Evolutionary conservation across 108 stramenopile species (phyloP), one percentile per base, ranked within the genome.

Genomic region (Thalassiosira profunda): DNA sequence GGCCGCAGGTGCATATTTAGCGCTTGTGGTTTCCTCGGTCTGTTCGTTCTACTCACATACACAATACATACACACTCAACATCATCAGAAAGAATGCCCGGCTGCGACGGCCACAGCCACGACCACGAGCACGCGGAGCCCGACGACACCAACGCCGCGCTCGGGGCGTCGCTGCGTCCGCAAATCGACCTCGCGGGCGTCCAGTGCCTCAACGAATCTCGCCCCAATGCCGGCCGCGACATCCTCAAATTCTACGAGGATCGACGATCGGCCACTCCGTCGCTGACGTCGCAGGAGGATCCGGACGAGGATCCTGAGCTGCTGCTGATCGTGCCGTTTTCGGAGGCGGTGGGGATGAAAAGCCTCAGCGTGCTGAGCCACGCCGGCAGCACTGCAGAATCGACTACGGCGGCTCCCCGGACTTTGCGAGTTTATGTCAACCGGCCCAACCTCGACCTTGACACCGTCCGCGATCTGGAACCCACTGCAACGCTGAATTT

Each of bases 161-260:
- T 91, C 35, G 93, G 90, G 0, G 59, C 85, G 9, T 84, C 80
- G 21, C 78, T 95, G 12, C 87, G 86, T 10, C 86, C 85, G 11
- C 83, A 80, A 56, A 81, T 95, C 42, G 89, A 95, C 59, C 58
- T 90, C 33, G 53, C 57, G 23, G 61, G 60, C 37, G 89, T 92
- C 23, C 74, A n/a, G 6, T 95, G 94, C 41, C 74, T 92, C 44
- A 95, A 95, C 58, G 94, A 92, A 81, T 84, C 86, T 35, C 45
- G 61, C 11, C 70, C 69, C 1, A 76, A 79, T 41, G 44, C 82
- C 9, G 87, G 89, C 4, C 62, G 76, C 5, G 41, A 57, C 34
- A 62, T 95, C 6, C 59, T 95, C 40, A 95, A 95, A 60, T 38
- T 86, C n/a, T 85, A 92, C 63, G 89, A 95, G 55, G 88, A 92